Conservation (phyloP, 192 early-diverging fungal genomes). For the Geranomyces michiganensis region DNA sequence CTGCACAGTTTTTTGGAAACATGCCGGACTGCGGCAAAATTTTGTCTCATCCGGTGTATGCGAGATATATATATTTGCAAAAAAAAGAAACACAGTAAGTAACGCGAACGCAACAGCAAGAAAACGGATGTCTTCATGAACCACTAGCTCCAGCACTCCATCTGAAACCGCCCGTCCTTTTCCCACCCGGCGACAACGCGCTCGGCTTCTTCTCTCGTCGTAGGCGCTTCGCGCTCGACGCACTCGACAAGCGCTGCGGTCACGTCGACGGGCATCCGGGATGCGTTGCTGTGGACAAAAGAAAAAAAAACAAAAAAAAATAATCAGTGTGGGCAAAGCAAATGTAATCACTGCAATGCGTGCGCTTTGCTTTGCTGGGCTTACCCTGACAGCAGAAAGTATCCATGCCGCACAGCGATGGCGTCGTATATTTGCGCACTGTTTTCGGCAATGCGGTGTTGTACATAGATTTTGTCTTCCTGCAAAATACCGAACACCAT, state of each 20-base stretch:
- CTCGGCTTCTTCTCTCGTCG: conserved; percentile 60
- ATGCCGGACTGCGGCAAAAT: too few species aligned
- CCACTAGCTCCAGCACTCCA: conserved; percentile 80
- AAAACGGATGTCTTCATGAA: too few species aligned
- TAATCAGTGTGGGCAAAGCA: not conserved
- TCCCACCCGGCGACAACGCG: conserved; percentile 65
- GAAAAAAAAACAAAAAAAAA: not conserved
- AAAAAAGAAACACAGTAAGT: too few species aligned
- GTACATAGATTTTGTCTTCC: conserved; percentile 80
- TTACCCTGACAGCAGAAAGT: conserved; percentile 76
- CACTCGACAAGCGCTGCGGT: conserved; percentile 62
- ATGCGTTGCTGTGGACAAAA: conserved; percentile 57
- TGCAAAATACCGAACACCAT: conserved; percentile 7
- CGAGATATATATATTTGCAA: too few species aligned
- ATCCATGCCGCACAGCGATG: conserved; percentile 58
- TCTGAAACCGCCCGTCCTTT: conserved; percentile 73
- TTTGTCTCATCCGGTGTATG: too few species aligned
- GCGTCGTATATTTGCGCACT: conserved; percentile 64
- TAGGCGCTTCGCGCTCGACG: conserved; percentile 54
- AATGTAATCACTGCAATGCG: not conserved
- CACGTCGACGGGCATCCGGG: conserved; percentile 76
- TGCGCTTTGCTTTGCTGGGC: not conserved
- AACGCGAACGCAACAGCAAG: not conserved
- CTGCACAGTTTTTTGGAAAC: too few species aligned
- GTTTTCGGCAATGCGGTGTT: conserved; percentile 69